A percentile compares a stretch with the other conserved stretches of the same genome.
Conservation (phyloP, 495 filamentous ascomycete genomes). For the Pyrenula massariospora region DNA sequence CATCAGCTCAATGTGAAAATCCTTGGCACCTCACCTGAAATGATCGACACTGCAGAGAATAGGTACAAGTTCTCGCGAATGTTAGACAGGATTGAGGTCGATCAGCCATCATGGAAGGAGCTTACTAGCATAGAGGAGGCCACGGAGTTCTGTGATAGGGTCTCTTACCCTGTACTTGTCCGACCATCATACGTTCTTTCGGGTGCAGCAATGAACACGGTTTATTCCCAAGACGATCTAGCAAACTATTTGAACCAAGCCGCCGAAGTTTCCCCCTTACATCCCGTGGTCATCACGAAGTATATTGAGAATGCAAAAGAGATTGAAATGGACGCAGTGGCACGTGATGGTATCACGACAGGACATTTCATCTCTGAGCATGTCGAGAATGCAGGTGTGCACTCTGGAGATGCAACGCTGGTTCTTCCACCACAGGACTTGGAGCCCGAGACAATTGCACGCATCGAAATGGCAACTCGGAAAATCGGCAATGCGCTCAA, state of each 20-base stretch:
- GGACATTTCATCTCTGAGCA: slow-evolving; percentile 94
- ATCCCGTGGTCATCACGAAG: slow-evolving; percentile 98
- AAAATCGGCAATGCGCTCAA: slow-evolving; percentile 95
- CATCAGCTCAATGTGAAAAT: slow-evolving; percentile 84
- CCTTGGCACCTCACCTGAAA: slow-evolving; percentile 90
- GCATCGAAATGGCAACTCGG: slow-evolving; percentile 87
- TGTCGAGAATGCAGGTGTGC: slow-evolving; percentile 93
- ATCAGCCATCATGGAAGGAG: slow-evolving; percentile 97
- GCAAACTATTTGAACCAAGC: slow-evolving; percentile 86
- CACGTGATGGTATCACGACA: slow-evolving; percentile 74
- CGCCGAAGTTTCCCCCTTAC: slow-evolving; percentile 82
- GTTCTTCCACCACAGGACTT: slow-evolving; percentile 96
- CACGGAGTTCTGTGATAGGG: slow-evolving; percentile 71
- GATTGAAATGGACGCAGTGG: slow-evolving; percentile 95
- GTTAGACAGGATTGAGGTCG: slow-evolving; percentile 84
- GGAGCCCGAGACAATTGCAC: slow-evolving; percentile 71
- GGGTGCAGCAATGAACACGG: slow-evolving; percentile 98
- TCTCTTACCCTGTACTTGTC: slow-evolving; percentile 88
- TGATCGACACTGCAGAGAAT: slow-evolving; percentile 97
- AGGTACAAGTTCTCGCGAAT: slow-evolving; percentile 98
- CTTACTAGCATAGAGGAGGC: slow-evolving; percentile 85
- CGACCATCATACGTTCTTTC: slow-evolving; percentile 96
- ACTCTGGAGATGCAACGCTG: slow-evolving; percentile 94
- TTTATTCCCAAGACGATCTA: slow-evolving; percentile 81
- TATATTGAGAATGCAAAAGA: slow-evolving; percentile 97